These are phyloP conservation scores for Fusarium cyanostomum DNA, from an alignment of 2,329 filamentous ascomycete genomes.

Conservation along the genomic window DNA sequence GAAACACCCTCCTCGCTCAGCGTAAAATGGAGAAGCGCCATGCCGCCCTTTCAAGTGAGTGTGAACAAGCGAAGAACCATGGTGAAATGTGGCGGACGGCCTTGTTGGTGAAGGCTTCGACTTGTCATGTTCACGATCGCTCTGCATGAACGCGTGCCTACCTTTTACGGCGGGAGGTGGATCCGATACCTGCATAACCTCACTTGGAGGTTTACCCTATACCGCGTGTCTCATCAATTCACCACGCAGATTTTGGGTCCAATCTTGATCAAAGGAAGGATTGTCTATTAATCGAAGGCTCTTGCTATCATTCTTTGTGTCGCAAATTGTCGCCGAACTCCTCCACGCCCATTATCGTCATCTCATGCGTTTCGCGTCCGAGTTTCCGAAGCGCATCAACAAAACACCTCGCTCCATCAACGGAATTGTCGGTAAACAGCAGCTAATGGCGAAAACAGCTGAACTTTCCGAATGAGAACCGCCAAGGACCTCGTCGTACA, in stretches of 20 bases:
- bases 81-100: background rate
- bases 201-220: conserved; percentile 16
- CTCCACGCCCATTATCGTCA: conserved; percentile 10
- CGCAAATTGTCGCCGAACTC: conserved; percentile 12
- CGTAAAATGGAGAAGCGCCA: conserved; percentile 76
- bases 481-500: conserved; percentile 60
- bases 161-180: background rate
- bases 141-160: conserved; percentile 22
- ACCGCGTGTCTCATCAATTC: background rate
- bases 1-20: conserved; percentile 77
- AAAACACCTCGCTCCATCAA: background rate
- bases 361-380: conserved; percentile 14
- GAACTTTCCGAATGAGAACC: conserved; percentile 60
- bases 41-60: background rate
- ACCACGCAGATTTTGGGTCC: background rate
- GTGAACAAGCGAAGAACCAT: background rate
- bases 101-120: background rate
- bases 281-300: conserved; percentile 10
- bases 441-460: conserved; percentile 58
- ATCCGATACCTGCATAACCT: conserved; percentile 8
- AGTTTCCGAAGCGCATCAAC: background rate
- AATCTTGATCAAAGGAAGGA: background rate
- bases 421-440: background rate
- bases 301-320: background rate
- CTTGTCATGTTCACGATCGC: conserved; percentile 4